Evolutionary conservation across 148 eudicot genomes (phyloP).

Genomic region (Spergularia bocconei): DNA sequence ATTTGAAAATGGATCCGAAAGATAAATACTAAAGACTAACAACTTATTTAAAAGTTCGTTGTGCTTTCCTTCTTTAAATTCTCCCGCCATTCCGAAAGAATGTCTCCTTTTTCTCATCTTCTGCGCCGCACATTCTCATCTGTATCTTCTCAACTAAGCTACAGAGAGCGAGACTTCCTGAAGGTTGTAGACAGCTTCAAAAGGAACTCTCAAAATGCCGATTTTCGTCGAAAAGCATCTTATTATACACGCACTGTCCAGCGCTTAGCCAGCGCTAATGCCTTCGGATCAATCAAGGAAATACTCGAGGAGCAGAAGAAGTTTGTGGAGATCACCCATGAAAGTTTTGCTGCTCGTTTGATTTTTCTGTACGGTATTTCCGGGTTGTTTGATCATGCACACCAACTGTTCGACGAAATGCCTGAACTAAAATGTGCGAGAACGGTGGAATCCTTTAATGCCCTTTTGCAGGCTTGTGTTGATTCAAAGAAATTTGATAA

Average conservation of each 20-base stretch:
- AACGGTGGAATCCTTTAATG: slow-evolving; percentile 54
- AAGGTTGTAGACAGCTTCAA: slow-evolving; percentile 9
- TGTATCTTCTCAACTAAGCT: not conserved
- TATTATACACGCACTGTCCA: not conserved
- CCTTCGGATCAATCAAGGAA: slow-evolving; percentile 42
- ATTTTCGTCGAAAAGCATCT: not conserved
- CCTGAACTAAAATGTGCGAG: slow-evolving; percentile 37
- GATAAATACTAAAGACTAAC: too few species aligned
- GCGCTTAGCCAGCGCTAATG: not conserved
- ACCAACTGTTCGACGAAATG: slow-evolving; percentile 76
- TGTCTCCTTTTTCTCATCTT: slow-evolving; percentile 33
- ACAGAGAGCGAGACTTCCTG: not conserved
- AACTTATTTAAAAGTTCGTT: too few species aligned
- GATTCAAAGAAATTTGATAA: slow-evolving; percentile 41
- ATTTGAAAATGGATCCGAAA: too few species aligned
- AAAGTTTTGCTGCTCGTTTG: slow-evolving; percentile 46
- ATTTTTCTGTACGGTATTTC: slow-evolving; percentile 52
- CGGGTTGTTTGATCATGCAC: slow-evolving; percentile 60
- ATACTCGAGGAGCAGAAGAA: slow-evolving; percentile 63
- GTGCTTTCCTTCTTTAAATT: not conserved
- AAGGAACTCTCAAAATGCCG: not conserved
- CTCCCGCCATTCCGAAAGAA: slow-evolving; percentile 17
- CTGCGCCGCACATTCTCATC: slow-evolving; percentile 35
- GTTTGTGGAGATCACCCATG: slow-evolving; percentile 37
- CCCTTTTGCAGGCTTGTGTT: slow-evolving; percentile 58